Base-by-base conservation (phyloP, 495 filamentous ascomycete species). In the Cudoniella acicularis region DNA sequence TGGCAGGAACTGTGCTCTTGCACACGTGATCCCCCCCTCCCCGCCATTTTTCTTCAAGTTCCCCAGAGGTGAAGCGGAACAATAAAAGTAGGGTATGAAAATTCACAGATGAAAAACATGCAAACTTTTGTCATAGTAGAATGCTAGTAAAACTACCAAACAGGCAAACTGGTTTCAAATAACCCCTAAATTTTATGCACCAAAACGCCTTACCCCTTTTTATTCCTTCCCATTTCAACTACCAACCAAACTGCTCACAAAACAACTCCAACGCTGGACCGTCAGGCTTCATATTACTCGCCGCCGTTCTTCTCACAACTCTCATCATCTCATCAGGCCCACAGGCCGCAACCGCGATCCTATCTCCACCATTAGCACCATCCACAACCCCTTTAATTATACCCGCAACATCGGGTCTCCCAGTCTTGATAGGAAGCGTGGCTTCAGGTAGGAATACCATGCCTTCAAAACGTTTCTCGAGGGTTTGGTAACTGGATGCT, bases 161-260 rank as follows among this genome's bases (percentile, higher is more conserved):
- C n/a, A n/a, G n/a, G n/a, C n/a, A n/a, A n/a, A n/a, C n/a, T n/a
- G n/a, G n/a, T n/a, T n/a, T n/a, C n/a, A n/a, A n/a, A n/a, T n/a
- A n/a, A n/a, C n/a, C n/a, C n/a, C n/a, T n/a, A n/a, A n/a, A n/a
- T n/a, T n/a, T n/a, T n/a, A n/a, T n/a, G n/a, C n/a, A n/a, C n/a
- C n/a, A n/a, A n/a, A n/a, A n/a, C n/a, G n/a, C n/a, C n/a, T n/a
- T n/a, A n/a, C n/a, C n/a, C n/a, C n/a, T n/a, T n/a, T n/a, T n/a
- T n/a, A n/a, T n/a, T n/a, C n/a, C 23, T 26, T 2, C 22, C 49
- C 30, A 26, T 56, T n/a, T n/a, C n/a, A n/a, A n/a, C 43, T 57
- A 81, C 77, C 76, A 83, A 3, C 77, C 79, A 65, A 84, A 84
- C 67, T 80, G 73, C 64, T 82, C 79, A 57, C 74, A 79, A 66